Conservation (phyloP, 2,329 filamentous ascomycete species). For the Calonectria naviculata region DNA sequence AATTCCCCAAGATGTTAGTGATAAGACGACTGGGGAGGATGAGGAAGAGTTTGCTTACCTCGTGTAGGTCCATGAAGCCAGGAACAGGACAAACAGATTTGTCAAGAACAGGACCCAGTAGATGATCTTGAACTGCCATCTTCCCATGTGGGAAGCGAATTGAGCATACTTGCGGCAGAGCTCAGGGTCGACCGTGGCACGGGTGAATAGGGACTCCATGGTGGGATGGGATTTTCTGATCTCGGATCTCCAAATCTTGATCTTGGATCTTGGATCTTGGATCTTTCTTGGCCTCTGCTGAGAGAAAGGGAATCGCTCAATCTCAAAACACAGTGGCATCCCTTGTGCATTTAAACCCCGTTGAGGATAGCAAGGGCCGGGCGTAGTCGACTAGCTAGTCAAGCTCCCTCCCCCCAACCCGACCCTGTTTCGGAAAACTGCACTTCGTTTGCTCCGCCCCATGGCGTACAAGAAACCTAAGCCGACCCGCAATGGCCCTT, state of each 20-base stretch:
- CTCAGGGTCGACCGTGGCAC: constrained; percentile 31
- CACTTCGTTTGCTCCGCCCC: constrained; percentile 4
- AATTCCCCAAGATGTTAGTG: constrained; percentile 5
- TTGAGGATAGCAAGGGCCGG: constrained; percentile 9
- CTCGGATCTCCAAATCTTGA: neutral
- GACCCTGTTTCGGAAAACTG: constrained; percentile 17
- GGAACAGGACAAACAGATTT: constrained; percentile 57
- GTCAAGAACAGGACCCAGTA: constrained; percentile 59
- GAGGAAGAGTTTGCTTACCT: neutral
- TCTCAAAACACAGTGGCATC: constrained; percentile 7
- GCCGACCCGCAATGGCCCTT: constrained; percentile 7
- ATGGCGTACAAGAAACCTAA: constrained; percentile 16
- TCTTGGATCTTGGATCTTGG: neutral
- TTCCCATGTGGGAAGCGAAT: constrained; percentile 55
- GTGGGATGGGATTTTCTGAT: neutral
- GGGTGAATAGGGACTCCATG: constrained; percentile 34
- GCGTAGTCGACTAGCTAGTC: neutral
- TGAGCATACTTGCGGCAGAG: constrained; percentile 54
- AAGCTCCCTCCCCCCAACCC: neutral
- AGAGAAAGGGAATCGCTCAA: neutral
- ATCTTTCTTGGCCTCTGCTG: neutral
- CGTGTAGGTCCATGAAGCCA: constrained; percentile 48
- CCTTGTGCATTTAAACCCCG: constrained; percentile 17
- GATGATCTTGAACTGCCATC: constrained; percentile 56
- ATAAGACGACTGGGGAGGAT: neutral